A percentile compares a stretch with the other conserved stretches of the same genome.
phyloP scores from a whole-genome alignment of 139 green algal species.

The Chlorella sp. region DNA sequence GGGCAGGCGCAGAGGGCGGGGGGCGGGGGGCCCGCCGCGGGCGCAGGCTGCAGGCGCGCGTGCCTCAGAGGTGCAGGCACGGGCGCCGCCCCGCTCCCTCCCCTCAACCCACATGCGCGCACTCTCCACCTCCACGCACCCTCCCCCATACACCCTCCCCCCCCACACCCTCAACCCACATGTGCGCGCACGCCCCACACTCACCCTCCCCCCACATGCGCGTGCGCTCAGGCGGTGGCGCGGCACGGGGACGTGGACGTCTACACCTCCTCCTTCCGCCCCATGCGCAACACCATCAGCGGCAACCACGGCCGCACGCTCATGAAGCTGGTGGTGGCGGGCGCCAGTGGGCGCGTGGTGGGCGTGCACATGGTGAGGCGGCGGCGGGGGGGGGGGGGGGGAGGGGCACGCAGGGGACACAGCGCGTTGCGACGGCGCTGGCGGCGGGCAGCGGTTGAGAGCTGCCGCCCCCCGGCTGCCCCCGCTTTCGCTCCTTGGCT shows the following conservation, averaged over 20 bases:
- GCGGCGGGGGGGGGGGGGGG: too few species aligned
- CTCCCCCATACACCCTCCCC: not conserved
- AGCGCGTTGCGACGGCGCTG: too few species aligned
- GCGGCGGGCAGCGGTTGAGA: too few species aligned
- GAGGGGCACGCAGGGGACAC: too few species aligned
- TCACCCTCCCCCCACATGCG: not conserved
- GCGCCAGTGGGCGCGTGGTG: constrained; percentile 73
- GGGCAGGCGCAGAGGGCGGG: too few species aligned
- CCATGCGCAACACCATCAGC: constrained; percentile 93
- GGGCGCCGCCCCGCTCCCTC: too few species aligned
- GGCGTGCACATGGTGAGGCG: constrained; percentile 87
- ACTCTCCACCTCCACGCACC: not conserved
- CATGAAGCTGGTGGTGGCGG: constrained; percentile 85
- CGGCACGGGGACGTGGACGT: constrained; percentile 83
- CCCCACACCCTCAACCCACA: not conserved
- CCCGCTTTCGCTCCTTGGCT: too few species aligned
- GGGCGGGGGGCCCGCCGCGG: too few species aligned
- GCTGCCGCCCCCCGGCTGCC: too few species aligned
- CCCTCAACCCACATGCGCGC: too few species aligned
- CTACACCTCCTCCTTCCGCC: constrained; percentile 87
- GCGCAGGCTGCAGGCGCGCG: too few species aligned
- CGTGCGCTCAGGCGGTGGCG: constrained; percentile 60
- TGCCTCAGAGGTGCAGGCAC: too few species aligned
- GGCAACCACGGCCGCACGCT: constrained; percentile 73
- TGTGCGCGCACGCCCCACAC: not conserved